A percentile compares a stretch with the other conserved stretches of the same genome.
phyloP scores from a whole-genome alignment of 2,329 filamentous ascomycete genomes.

The Talaromyces marneffei region DNA sequence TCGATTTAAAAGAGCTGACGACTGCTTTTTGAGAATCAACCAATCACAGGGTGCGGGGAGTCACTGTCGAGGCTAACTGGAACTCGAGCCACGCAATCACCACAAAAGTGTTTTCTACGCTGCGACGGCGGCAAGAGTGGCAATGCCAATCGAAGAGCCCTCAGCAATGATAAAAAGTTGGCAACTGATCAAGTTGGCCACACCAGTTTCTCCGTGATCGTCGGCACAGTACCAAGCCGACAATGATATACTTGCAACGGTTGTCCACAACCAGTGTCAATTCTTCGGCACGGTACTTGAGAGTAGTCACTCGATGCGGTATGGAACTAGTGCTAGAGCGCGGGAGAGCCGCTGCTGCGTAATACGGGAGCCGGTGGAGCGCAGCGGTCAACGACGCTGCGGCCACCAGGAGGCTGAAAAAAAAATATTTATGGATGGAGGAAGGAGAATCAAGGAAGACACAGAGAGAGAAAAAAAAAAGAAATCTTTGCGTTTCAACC shows the following conservation, averaged over 20 bases:
- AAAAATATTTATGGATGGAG: constrained; percentile 7
- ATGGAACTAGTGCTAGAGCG: neutral
- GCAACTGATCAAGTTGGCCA: neutral
- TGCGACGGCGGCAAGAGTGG: neutral
- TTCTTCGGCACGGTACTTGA: neutral
- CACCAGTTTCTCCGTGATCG: neutral
- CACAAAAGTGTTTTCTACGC: neutral
- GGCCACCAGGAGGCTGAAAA: constrained; percentile 10
- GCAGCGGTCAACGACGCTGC: neutral
- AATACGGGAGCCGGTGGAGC: constrained; percentile 7
- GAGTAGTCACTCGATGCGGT: neutral
- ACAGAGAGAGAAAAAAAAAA: neutral
- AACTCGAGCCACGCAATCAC: constrained; percentile 13
- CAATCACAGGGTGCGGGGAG: constrained; percentile 10
- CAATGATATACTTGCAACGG: neutral
- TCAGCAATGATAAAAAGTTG: neutral
- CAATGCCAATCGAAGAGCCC: neutral
- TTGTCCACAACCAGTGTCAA: neutral
- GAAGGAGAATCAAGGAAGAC: constrained; percentile 6
- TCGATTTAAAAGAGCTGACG: constrained; percentile 9
- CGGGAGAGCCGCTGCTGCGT: constrained; percentile 7
- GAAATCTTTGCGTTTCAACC: neutral
- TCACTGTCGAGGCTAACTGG: neutral
- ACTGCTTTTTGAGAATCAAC: neutral
- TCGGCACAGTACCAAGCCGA: neutral